phyloP scores from a whole-genome alignment of 2,329 filamentous ascomycete species.

The Neofusicoccum parvum region DNA sequence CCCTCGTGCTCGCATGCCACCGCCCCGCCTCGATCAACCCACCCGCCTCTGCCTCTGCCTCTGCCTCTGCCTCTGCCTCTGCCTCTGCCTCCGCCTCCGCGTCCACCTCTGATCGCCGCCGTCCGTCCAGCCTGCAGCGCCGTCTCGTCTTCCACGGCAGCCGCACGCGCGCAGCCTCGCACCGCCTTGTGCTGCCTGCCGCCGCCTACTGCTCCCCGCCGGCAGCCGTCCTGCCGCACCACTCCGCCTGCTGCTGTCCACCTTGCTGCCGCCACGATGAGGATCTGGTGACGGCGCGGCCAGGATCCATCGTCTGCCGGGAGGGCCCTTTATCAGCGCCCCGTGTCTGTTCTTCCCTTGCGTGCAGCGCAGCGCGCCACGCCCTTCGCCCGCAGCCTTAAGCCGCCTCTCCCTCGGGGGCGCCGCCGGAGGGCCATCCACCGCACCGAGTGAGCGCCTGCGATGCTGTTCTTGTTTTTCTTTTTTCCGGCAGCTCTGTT shows the following conservation, averaged over 20 bases:
- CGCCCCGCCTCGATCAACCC: not conserved
- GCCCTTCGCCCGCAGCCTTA: not conserved
- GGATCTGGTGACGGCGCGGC: conserved; percentile 14
- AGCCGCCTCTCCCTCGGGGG: not conserved
- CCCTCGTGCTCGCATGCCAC: not conserved
- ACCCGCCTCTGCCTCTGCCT: not conserved
- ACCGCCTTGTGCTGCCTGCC: not conserved
- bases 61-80: not conserved
- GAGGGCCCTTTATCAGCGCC: conserved; percentile 3
- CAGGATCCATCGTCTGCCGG: conserved; percentile 8
- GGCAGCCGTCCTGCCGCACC: no score
- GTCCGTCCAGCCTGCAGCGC: not conserved
- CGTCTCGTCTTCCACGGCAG: conserved; percentile 7
- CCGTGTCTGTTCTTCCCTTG: conserved; percentile 5
- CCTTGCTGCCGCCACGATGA: not conserved
- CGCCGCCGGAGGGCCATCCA: not conserved
- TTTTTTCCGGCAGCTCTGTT: not conserved
- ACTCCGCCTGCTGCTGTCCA: not conserved
- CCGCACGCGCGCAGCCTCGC: conserved; percentile 5
- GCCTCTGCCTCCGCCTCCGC: not conserved
- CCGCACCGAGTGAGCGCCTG: not conserved
- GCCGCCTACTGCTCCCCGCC: not conserved
- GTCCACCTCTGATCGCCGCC: not conserved
- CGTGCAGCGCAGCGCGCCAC: not conserved
- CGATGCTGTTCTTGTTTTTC: not conserved